A percentile compares a stretch with the other conserved stretches of the same genome.
Evolutionary conservation across 371 early-diverging fungal species (phyloP).

Genomic region (Chytridium lagenaria): DNA sequence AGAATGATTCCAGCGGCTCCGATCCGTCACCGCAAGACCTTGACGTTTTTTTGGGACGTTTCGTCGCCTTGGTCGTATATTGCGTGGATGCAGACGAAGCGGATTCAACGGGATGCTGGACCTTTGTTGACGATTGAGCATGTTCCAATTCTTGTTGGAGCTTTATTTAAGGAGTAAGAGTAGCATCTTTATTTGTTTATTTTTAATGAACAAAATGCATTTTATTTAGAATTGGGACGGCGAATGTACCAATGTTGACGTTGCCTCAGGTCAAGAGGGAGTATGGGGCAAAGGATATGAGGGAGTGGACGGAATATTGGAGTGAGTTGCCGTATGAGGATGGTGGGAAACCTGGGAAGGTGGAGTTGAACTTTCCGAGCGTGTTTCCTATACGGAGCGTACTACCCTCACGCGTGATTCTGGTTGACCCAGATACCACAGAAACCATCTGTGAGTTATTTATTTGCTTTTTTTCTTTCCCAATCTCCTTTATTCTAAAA

Average conservation of each 20-base stretch:
- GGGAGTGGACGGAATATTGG: constrained; percentile 41
- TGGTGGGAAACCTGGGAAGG: not conserved
- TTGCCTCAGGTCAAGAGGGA: constrained; percentile 22
- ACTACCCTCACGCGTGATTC: constrained; percentile 23
- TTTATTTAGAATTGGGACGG: constrained; percentile 36
- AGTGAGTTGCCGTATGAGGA: not conserved
- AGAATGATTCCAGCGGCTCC: not conserved
- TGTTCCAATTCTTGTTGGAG: constrained; percentile 39
- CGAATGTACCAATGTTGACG: constrained; percentile 31
- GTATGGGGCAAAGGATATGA: constrained; percentile 35
- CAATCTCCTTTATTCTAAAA: not conserved
- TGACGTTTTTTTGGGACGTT: constrained; percentile 39
- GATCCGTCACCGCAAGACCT: not conserved
- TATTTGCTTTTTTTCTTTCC: not conserved
- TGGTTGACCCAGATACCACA: constrained; percentile 25
- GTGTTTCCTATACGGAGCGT: constrained; percentile 39
- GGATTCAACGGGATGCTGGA: constrained; percentile 27
- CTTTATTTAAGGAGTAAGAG: constrained; percentile 34
- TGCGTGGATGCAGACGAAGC: constrained; percentile 25
- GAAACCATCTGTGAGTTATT: constrained; percentile 16
- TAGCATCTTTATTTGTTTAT: not conserved
- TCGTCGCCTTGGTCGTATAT: constrained; percentile 42
- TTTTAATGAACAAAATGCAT: not conserved
- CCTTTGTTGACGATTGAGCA: constrained; percentile 24
- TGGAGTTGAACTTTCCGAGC: constrained; percentile 23